Evolutionary conservation across 306 rosid species (phyloP).

Genomic region (Nissolia schottii): DNA sequence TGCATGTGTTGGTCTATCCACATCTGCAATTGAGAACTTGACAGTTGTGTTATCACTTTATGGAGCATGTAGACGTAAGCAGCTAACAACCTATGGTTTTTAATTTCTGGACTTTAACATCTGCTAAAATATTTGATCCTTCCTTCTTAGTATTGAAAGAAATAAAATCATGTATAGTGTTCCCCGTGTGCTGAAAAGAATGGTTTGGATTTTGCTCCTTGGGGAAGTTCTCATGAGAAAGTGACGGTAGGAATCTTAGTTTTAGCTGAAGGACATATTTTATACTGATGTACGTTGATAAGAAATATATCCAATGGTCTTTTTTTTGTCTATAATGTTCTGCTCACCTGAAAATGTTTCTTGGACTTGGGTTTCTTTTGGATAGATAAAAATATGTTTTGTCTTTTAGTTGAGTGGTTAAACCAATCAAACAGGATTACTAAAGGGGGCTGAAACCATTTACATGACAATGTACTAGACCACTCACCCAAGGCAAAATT

Average conservation of each 20-base stretch:
- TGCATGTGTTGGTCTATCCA: conserved; percentile 50
- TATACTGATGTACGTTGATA: too few species aligned
- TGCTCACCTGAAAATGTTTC: too few species aligned
- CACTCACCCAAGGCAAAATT: neutral
- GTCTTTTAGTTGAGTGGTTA: neutral
- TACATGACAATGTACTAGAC: neutral
- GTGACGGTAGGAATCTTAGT: too few species aligned
- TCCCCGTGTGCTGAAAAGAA: too few species aligned
- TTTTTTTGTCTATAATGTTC: too few species aligned
- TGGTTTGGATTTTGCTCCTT: too few species aligned
- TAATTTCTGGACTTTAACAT: neutral
- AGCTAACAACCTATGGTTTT: conserved; percentile 2
- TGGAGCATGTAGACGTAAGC: conserved; percentile 48
- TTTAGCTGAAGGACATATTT: too few species aligned
- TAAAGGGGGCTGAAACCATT: neutral
- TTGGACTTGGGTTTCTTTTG: conserved; percentile 9
- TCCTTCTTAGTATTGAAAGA: neutral
- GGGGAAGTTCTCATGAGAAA: too few species aligned
- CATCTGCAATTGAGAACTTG: conserved; percentile 47
- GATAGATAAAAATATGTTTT: neutral
- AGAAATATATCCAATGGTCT: too few species aligned
- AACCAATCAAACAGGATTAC: neutral
- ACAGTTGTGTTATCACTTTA: conserved; percentile 41
- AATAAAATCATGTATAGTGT: too few species aligned
- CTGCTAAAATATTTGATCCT: too few species aligned